Conservation (phyloP, 108 stramenopile genomes). For the Nitzschia inconspicua region DNA sequence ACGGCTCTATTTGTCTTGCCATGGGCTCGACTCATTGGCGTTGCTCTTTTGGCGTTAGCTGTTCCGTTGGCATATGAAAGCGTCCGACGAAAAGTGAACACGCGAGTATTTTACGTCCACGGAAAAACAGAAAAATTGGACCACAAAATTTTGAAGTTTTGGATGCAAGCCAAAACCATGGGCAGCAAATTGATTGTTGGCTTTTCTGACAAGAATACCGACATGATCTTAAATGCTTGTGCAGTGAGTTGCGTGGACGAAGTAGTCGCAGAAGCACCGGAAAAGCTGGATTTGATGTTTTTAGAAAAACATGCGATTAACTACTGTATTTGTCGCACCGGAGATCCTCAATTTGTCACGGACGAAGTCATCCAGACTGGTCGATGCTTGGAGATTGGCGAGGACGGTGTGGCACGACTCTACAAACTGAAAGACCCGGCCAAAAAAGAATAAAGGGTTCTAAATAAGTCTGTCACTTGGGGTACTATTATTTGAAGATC, state of each 20-base stretch:
- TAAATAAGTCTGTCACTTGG: too few species aligned
- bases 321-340: constrained; percentile 26
- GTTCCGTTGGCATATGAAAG: constrained; percentile 55
- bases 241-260: constrained; percentile 37
- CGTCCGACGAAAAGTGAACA: constrained; percentile 48
- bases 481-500: too few species aligned
- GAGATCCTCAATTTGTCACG: constrained; percentile 32
- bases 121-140: constrained; percentile 20
- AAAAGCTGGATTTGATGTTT: constrained; percentile 41
- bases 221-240: constrained; percentile 46
- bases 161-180: constrained; percentile 51
- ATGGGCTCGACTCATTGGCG: constrained; percentile 24
- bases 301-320: constrained; percentile 43
- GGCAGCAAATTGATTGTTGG: constrained; percentile 49
- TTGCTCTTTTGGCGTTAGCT: constrained; percentile 32
- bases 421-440: constrained; percentile 18
- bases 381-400: constrained; percentile 32
- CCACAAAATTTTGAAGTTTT: constrained; percentile 41
- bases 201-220: constrained; percentile 33
- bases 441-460: constrained; percentile 10
- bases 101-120: constrained; percentile 43
- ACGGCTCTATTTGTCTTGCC: constrained; percentile 44
- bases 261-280: constrained; percentile 49
- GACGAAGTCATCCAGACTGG: constrained; percentile 32
- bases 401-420: constrained; percentile 31